Conservation (phyloP, 148 eudicot genomes). For the Heliamphora exappendiculata region DNA sequence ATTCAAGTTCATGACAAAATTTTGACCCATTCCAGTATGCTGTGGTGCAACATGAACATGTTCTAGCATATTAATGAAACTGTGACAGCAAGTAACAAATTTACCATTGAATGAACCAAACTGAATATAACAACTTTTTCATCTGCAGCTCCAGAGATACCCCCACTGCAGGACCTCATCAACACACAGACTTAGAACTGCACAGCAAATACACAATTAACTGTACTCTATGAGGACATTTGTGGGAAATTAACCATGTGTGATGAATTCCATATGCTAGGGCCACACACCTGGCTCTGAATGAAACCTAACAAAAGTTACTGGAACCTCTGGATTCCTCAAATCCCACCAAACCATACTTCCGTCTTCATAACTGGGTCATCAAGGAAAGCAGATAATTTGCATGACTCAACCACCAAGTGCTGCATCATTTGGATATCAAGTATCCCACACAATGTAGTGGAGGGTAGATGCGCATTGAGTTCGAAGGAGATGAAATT, state of each 20-base stretch:
- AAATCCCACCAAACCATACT: constrained; percentile 84
- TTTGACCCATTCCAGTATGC: background rate
- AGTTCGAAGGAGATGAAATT: background rate
- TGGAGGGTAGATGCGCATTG: background rate
- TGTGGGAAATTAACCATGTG: background rate
- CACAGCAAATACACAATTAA: constrained; percentile 15
- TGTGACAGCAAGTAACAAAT: background rate
- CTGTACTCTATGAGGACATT: background rate
- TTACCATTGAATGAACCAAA: constrained; percentile 53
- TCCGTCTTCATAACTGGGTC: constrained; percentile 69
- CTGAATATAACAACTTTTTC: constrained; percentile 57
- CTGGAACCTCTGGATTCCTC: no score
- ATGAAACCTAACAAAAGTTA: no score
- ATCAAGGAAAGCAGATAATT: background rate
- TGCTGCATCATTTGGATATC: no score
- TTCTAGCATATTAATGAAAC: background rate
- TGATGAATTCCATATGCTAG: background rate
- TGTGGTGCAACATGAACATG: background rate
- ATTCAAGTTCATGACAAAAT: background rate
- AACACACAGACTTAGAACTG: constrained; percentile 66
- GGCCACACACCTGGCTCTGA: no score
- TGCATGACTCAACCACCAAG: no score
- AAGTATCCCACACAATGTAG: background rate
- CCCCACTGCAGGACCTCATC: constrained; percentile 72
- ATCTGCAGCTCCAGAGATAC: constrained; percentile 81